Base-by-base conservation (phyloP, 129 eudicot genomes). In the Tagetes erecta region DNA sequence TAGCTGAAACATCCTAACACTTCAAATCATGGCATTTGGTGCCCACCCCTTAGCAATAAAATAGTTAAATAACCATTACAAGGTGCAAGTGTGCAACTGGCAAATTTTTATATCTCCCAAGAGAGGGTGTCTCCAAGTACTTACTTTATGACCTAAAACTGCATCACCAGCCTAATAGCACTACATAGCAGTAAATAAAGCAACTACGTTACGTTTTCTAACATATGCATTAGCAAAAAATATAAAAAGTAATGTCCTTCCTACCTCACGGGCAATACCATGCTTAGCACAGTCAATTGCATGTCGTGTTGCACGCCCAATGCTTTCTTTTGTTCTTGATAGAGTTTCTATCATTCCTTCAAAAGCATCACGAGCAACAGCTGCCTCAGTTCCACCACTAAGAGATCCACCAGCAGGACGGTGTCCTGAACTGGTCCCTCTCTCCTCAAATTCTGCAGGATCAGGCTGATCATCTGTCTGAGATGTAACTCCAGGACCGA, bases 331-430 rank as follows among this genome's bases (percentile, higher is more conserved):
- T 13, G 96, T 83, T 79, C 95, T 81, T 78, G 93, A 84, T 57
- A 93, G 72, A 67, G 92, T 82, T 75, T 82, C 91, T 42, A 92
- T 81, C 92, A 84, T 92, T 46, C 92, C 95, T 76, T 88, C 96
- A 83, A 93, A 88, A 42, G 95, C 86, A 71, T 89, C 98, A 79
- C 96, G 98, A 33, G 89, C 96, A 76, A 89, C 92, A 79, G 90
- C 92, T 49, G 96, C 92, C 67, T 87, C 98, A 13, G 96, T 87
- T 52, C 92, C 96, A 59, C 96, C 97, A 86, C 95, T 93, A 69
- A 93, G 87, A n/a, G 96, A 82, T 45, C 89, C 86, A 41, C 87
- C 86, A 60, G 87, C 84, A 58, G 77, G 70, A 68, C 55, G 82
- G 64, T 81, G 82, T 50, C 89, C 97, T 7, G 95, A 88, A 78